Evolutionary conservation across 208 protist genomes (phyloP).

Genomic region (Blechomonas ayalai): DNA sequence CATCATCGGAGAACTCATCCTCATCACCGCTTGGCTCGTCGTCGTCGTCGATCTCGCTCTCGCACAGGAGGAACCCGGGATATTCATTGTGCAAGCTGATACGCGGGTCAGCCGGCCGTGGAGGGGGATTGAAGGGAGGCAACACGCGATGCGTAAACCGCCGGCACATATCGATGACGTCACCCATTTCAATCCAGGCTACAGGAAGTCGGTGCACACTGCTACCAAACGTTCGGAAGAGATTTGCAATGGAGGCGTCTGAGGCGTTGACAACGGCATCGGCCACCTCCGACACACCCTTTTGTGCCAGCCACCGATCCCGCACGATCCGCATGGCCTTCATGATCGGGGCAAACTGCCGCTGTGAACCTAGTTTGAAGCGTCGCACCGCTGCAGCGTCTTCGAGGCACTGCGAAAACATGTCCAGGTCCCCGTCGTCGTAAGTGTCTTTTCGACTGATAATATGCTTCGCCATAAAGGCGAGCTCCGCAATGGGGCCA

Average conservation of each 20-base stretch:
- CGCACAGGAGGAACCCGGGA: conserved; percentile 82
- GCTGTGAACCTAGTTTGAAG: conserved; percentile 64
- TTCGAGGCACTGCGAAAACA: conserved; percentile 55
- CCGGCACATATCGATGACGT: conserved; percentile 86
- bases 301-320: conserved; percentile 60
- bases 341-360: conserved; percentile 73
- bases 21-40: conserved; percentile 77
- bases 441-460: conserved; percentile 37
- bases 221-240: conserved; percentile 70
- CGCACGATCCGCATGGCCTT: conserved; percentile 80
- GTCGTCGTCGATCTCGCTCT: conserved; percentile 85
- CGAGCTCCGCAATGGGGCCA: conserved; percentile 77
- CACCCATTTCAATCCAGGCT: conserved; percentile 89
- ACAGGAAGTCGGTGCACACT: conserved; percentile 86
- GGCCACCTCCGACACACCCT: conserved; percentile 52
- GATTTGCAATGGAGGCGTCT: conserved; percentile 54
- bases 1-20: conserved; percentile 87
- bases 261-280: conserved; percentile 41
- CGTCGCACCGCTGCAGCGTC: conserved; percentile 46
- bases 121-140: conserved; percentile 75
- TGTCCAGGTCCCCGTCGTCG: conserved; percentile 79
- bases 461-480: conserved; percentile 63
- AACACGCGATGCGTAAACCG: conserved; percentile 58
- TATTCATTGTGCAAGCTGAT: conserved; percentile 85
- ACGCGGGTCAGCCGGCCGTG: conserved; percentile 79